These are phyloP conservation scores for Penicillium hordei DNA, from an alignment of 2,329 filamentous ascomycete genomes.

Conservation along the genomic window DNA sequence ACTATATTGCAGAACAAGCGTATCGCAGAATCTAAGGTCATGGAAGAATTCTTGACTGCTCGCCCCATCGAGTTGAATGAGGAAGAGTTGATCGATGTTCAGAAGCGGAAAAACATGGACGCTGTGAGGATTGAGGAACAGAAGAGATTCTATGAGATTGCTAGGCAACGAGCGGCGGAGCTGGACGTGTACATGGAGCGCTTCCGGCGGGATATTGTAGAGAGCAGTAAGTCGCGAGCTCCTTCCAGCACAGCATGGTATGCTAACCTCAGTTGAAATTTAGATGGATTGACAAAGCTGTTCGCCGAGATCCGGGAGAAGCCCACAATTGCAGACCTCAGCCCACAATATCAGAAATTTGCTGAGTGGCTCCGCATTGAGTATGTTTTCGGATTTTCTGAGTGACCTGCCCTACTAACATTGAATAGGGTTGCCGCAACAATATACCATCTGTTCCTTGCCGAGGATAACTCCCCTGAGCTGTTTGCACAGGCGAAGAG, in stretches of 20 bases:
- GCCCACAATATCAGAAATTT: slow-evolving; percentile 95
- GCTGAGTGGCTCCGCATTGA: slow-evolving; percentile 98
- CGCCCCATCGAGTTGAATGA: slow-evolving; percentile 73
- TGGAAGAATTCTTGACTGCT: slow-evolving; percentile 77
- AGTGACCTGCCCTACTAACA: slow-evolving; percentile 12
- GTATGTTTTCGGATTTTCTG: slow-evolving; percentile 33
- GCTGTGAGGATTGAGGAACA: slow-evolving; percentile 89
- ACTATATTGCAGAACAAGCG: slow-evolving; percentile 81
- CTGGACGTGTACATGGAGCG: slow-evolving; percentile 97
- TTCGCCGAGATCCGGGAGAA: slow-evolving; percentile 94
- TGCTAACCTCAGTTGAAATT: slow-evolving; percentile 4
- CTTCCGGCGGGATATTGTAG: slow-evolving; percentile 66
- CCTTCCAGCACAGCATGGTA: slow-evolving; percentile 32
- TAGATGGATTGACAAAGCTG: slow-evolving; percentile 83
- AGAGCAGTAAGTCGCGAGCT: slow-evolving; percentile 60
- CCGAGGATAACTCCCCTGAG: slow-evolving; percentile 96
- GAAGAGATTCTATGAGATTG: slow-evolving; percentile 92
- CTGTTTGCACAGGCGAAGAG: slow-evolving; percentile 90
- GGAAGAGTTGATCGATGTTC: slow-evolving; percentile 80
- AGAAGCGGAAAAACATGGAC: slow-evolving; percentile 77
- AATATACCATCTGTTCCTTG: slow-evolving; percentile 93
- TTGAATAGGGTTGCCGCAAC: slow-evolving; percentile 73
- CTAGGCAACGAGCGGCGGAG: slow-evolving; percentile 82
- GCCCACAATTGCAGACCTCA: slow-evolving; percentile 80
- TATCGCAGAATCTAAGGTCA: slow-evolving; percentile 76